Evolutionary conservation across 495 filamentous ascomycete species (phyloP), one percentile per base, ranked within the genome.

Genomic region (Penicillium goetzii): DNA sequence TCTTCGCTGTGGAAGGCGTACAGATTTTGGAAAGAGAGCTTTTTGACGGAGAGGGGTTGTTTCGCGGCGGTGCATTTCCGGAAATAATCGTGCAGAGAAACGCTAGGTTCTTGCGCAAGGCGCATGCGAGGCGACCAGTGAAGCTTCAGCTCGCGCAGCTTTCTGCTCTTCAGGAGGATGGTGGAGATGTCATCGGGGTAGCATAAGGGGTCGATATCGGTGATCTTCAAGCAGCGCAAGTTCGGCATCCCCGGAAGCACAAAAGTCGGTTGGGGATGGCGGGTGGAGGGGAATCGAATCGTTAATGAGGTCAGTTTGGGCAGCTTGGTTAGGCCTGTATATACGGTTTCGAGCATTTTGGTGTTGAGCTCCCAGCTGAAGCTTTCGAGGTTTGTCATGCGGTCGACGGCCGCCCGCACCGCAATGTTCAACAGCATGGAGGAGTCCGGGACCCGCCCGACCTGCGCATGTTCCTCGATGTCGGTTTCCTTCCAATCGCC

Each of bases 61-160:
- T 77, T 74, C 1, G 78, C 75, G 1, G 78, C 67, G 7, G 80
- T 73, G 53, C 77, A 80, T 58, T 83, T 83, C 17, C 86, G 84
- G 64, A 88, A 88, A 60, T 86, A 85, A 52, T 82, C 78, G 53
- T 82, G 71, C 17, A 86, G 61, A 56, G 77, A 79, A 11, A 87
- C 75, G 55, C 82, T 86, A 12, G 83, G 83, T 64, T 89, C 86
- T 41, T 83, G 82, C 26, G 73, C 75, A 41, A 81, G 78, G 17
- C 86, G 78, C 84, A 89, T 89, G 9, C 86, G 86, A 10, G 86
- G 84, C 33, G 78, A 86, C 81, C 84, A 89, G 63, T 88, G 84
- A 33, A 88, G 60, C 38, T 73, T 84, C 8, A 89, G 76, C 21
- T 85, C 82, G 45, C 74, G 75, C 33, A 89, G 70, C 33, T 84